These are phyloP conservation scores for Plasmodium berghei DNA, from an alignment of 169 alveolate species.

Conservation along the genomic window DNA sequence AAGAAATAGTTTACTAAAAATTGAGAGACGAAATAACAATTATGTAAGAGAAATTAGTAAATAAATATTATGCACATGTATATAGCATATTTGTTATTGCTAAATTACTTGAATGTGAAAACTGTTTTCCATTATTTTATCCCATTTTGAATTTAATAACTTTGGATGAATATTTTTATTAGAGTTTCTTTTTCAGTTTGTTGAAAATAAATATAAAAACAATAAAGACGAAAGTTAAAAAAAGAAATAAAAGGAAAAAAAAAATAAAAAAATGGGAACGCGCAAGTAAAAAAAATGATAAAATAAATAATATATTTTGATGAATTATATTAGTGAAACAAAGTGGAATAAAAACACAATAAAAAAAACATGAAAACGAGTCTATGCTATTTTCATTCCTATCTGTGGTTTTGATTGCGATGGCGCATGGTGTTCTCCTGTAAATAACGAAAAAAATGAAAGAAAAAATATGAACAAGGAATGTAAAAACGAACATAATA, in stretches of 20 bases:
- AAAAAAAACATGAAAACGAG: background rate
- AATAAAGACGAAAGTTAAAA: too few species aligned
- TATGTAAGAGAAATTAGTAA: too few species aligned
- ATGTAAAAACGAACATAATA: background rate
- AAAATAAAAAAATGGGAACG: background rate
- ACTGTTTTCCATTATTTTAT: background rate
- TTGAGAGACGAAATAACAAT: too few species aligned
- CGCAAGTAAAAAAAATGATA: background rate
- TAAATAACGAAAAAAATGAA: background rate
- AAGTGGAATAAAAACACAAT: background rate
- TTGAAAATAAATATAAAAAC: too few species aligned
- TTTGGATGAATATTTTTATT: too few species aligned
- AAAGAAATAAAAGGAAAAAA: too few species aligned
- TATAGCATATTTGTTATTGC: too few species aligned
- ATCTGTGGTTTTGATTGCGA: constrained; percentile 73
- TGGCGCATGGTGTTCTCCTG: constrained; percentile 74
- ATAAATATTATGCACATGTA: too few species aligned
- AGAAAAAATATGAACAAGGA: background rate
- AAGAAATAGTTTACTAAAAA: too few species aligned
- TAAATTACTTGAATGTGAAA: too few species aligned
- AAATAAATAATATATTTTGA: background rate
- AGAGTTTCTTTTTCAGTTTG: too few species aligned
- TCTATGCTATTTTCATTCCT: constrained; percentile 74
- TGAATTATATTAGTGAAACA: background rate
- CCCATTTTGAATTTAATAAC: background rate